Conservation (phyloP, 1,139 yeast genomes). For the Hansenula sp. region DNA sequence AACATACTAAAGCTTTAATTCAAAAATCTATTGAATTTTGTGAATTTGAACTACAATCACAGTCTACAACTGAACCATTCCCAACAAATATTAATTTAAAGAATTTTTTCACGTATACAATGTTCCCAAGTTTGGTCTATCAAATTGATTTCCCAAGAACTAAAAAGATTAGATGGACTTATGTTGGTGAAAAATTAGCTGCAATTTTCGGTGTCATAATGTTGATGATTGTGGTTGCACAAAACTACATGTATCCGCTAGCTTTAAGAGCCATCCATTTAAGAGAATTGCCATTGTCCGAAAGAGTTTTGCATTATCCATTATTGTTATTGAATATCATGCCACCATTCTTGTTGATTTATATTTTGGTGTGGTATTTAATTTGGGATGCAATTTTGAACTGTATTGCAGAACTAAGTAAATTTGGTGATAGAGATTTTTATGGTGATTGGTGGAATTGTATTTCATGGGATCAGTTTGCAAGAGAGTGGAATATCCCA, state of each 20-base stretch:
- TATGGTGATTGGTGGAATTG: conserved; percentile 99
- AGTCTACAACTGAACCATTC: conserved; percentile 41
- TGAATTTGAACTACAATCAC: conserved; percentile 56
- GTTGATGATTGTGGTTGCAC: conserved; percentile 80
- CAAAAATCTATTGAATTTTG: conserved; percentile 56
- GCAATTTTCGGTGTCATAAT: conserved; percentile 87
- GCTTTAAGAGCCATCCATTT: conserved; percentile 57
- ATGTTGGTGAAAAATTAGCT: conserved; percentile 62
- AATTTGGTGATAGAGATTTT: conserved; percentile 86
- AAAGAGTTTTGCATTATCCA: conserved; percentile 51
- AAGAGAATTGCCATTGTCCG: conserved; percentile 41
- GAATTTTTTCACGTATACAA: conserved; percentile 72
- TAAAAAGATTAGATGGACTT: conserved; percentile 59
- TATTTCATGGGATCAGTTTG: conserved; percentile 89
- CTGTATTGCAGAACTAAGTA: conserved; percentile 81
- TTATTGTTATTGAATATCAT: conserved; percentile 67
- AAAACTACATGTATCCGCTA: conserved; percentile 72
- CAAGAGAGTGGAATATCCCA: conserved; percentile 92
- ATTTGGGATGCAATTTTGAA: conserved; percentile 95
- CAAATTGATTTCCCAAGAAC: conserved; percentile 81
- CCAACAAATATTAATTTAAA: conserved; percentile 66
- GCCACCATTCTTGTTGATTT: conserved; percentile 74
- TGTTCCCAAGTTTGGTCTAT: conserved; percentile 91
- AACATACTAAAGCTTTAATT: conserved; percentile 23
- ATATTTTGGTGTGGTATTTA: conserved; percentile 75